A percentile compares a stretch with the other conserved stretches of the same genome.
These are phyloP conservation scores for grape (Vitis vinifera) DNA, from an alignment of 164 flowering plant genomes.

Conservation along the genomic window DNA sequence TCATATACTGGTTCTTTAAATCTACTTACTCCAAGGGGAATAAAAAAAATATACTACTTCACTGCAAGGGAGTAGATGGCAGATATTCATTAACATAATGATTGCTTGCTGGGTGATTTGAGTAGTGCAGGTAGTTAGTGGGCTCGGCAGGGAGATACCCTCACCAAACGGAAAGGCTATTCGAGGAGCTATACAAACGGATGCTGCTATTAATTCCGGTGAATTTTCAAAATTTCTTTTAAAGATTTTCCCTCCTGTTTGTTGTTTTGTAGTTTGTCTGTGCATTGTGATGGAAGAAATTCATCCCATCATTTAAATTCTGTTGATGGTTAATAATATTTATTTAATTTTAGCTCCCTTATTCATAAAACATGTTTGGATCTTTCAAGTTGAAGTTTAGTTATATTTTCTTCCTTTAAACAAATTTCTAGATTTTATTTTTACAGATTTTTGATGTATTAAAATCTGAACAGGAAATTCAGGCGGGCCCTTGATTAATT, in stretches of 20 bases:
- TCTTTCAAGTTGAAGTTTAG: neutral
- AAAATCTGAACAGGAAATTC: slow-evolving; percentile 67
- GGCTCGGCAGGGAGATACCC: slow-evolving; percentile 89
- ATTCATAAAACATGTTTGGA: neutral
- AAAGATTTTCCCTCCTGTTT: neutral
- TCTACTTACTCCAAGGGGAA: no score
- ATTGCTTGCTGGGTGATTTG: neutral
- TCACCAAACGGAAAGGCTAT: slow-evolving; percentile 86
- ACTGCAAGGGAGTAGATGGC: neutral
- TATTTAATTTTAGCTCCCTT: neutral
- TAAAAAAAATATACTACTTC: no score
- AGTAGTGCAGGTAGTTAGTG: slow-evolving; percentile 76
- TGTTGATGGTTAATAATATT: neutral
- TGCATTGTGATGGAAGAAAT: neutral
- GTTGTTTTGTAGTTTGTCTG: neutral
- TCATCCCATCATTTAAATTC: neutral
- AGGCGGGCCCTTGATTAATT: slow-evolving; percentile 88
- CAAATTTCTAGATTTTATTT: neutral
- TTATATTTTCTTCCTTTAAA: neutral
- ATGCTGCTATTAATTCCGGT: slow-evolving; percentile 95
- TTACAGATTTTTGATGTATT: slow-evolving; percentile 1
- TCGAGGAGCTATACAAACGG: slow-evolving; percentile 88
- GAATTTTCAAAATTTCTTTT: neutral
- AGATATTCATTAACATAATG: neutral
- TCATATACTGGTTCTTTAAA: no score